A percentile compares a stretch with the other conserved stretches of the same genome.
Evolutionary conservation across 169 alveolate species (phyloP).

Genomic region (Cryptosporidium muris): DNA sequence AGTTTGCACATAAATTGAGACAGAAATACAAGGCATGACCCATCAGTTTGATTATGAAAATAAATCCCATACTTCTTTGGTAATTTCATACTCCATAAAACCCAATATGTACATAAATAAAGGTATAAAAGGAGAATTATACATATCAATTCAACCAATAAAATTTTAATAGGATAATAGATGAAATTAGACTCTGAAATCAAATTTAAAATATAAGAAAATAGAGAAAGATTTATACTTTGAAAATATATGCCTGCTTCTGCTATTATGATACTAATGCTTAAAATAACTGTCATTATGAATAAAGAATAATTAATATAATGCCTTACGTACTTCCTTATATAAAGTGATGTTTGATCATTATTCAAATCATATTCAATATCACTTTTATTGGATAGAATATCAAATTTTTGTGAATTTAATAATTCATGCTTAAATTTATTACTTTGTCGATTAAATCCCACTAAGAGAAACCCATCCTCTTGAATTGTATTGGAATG

Average conservation of each 20-base stretch:
- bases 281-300: not conserved
- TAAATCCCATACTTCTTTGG: slow-evolving; percentile 63
- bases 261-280: slow-evolving; percentile 31
- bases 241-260: slow-evolving; percentile 47
- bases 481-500: not conserved
- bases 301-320: not conserved
- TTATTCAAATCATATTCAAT: not conserved
- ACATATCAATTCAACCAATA: slow-evolving; percentile 14
- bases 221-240: slow-evolving; percentile 10
- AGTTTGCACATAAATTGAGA: slow-evolving; percentile 30
- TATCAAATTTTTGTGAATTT: not conserved
- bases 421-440: not conserved
- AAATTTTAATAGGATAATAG: not conserved
- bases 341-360: not conserved
- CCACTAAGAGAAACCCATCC: not conserved
- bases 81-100: slow-evolving; percentile 17
- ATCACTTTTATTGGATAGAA: not conserved
- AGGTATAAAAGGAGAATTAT: slow-evolving; percentile 3
- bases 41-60: slow-evolving; percentile 37
- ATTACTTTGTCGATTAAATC: not conserved
- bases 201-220: slow-evolving; percentile 14
- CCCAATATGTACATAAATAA: slow-evolving; percentile 33
- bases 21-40: slow-evolving; percentile 25
- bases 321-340: not conserved
- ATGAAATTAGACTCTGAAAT: not conserved